Percentiles rank a stretch among this genome's conserved stretches.
phyloP scores from a whole-genome alignment of 306 rosid species.

The Prunus mongolica region DNA sequence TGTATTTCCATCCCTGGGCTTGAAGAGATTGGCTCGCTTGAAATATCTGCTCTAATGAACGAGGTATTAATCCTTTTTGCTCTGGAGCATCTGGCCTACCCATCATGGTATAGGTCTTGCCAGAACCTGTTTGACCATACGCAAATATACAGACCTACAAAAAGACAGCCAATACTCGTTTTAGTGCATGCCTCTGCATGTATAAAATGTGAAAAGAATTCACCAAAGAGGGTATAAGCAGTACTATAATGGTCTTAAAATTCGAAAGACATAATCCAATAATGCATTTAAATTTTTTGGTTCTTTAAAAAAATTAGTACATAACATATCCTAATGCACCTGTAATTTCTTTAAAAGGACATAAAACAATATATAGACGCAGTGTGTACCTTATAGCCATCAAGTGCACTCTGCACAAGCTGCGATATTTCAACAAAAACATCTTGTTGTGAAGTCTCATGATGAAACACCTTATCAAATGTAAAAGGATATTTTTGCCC shows the following conservation, averaged over 20 bases:
- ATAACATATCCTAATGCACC: background rate
- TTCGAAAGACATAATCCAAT: background rate
- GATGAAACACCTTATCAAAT: slow-evolving; percentile 88
- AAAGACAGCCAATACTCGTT: slow-evolving; percentile 18
- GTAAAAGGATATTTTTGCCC: slow-evolving; percentile 83
- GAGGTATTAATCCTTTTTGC: slow-evolving; percentile 87
- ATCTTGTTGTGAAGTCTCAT: slow-evolving; percentile 77
- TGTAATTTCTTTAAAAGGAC: background rate
- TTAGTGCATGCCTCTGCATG: background rate
- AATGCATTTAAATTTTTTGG: background rate
- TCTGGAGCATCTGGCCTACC: slow-evolving; percentile 77
- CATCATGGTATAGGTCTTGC: slow-evolving; percentile 94
- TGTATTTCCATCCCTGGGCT: slow-evolving; percentile 84
- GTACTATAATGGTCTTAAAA: no score
- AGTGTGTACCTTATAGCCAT: slow-evolving; percentile 82
- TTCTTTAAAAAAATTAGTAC: background rate
- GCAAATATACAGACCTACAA: slow-evolving; percentile 96
- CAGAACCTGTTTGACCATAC: slow-evolving; percentile 96
- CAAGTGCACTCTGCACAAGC: slow-evolving; percentile 95
- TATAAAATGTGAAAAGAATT: background rate
- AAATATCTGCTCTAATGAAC: slow-evolving; percentile 86
- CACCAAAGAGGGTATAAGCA: background rate
- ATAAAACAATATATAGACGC: background rate
- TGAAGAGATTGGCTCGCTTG: slow-evolving; percentile 73
- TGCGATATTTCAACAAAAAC: slow-evolving; percentile 90